phyloP scores from a whole-genome alignment of 225 moss, liverwort and hornwort species.

The Rhytidiadelphus loreus region DNA sequence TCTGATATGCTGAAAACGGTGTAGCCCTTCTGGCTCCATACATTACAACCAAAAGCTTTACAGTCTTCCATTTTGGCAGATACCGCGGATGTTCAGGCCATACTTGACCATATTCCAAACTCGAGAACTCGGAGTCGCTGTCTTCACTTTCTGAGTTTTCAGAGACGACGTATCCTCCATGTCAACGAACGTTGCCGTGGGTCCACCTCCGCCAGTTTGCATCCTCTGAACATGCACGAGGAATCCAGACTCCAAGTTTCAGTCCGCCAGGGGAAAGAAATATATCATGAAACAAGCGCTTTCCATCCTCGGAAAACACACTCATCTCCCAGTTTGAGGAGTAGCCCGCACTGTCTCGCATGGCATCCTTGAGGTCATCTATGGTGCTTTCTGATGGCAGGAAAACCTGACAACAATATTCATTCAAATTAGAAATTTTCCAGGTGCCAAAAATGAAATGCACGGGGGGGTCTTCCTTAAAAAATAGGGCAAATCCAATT shows the following conservation, averaged over 20 bases:
- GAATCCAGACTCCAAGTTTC: neutral
- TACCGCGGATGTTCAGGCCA: neutral
- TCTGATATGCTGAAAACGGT: neutral
- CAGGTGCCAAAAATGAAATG: too few species aligned
- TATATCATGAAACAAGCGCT: too few species aligned
- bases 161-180: neutral
- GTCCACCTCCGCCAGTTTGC: neutral
- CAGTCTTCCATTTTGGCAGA: neutral
- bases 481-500: too few species aligned
- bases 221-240: neutral
- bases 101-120: neutral
- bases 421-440: neutral
- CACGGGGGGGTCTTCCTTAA: too few species aligned
- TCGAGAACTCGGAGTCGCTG: neutral
- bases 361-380: neutral
- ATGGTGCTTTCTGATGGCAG: neutral
- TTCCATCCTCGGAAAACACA: too few species aligned
- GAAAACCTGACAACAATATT: neutral
- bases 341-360: neutral
- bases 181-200: neutral
- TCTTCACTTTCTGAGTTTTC: neutral
- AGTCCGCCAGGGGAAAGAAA: too few species aligned
- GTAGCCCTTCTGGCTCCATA: neutral
- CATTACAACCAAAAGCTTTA: neutral
- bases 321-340: too few species aligned